A percentile compares a stretch with the other conserved stretches of the same genome.
Conservation (phyloP, 768 basidiomycete species). For the Postia placenta region DNA sequence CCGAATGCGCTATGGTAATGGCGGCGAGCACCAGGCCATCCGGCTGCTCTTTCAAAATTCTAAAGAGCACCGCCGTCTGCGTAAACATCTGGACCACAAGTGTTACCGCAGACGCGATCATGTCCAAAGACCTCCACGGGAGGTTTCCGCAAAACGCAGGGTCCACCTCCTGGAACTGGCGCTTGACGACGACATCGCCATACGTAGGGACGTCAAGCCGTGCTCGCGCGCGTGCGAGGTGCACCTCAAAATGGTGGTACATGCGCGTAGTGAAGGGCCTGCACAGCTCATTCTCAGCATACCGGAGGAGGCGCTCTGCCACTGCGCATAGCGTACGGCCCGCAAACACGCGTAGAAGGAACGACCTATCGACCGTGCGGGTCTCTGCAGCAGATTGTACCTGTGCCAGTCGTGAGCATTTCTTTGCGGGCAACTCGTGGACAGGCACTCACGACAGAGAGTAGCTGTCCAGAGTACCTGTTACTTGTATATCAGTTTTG, state of each 20-base stretch:
- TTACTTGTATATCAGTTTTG: too few relatives aligned
- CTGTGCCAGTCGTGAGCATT: too few relatives aligned
- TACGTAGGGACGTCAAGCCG: conserved; percentile 75
- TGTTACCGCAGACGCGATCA: conserved; percentile 35
- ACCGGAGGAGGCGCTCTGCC: conserved; percentile 36
- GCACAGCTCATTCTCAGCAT: conserved; percentile 24
- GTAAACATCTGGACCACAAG: conserved; percentile 47
- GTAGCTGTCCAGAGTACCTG: too few relatives aligned
- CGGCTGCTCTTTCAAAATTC: conserved; percentile 53
- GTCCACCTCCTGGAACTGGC: conserved; percentile 52
- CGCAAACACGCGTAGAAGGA: conserved; percentile 46
- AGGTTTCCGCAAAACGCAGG: too few relatives aligned
- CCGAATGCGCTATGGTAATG: too few relatives aligned
- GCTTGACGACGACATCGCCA: conserved; percentile 57
- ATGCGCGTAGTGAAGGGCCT: conserved; percentile 51
- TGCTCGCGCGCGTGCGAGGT: conserved; percentile 59
- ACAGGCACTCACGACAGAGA: too few relatives aligned
- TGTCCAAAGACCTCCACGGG: too few relatives aligned
- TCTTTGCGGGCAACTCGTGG: too few relatives aligned
- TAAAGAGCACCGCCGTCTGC: conserved; percentile 54
- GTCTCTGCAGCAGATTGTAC: too few relatives aligned
- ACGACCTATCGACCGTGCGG: too few relatives aligned
- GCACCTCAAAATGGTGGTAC: conserved; percentile 53
- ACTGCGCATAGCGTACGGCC: conserved; percentile 51
- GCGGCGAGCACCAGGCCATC: conserved; percentile 58